Evolutionary conservation across 805 yeast species (phyloP), one percentile per base, ranked within the genome.

Genomic region (Lipomyces kockii): DNA sequence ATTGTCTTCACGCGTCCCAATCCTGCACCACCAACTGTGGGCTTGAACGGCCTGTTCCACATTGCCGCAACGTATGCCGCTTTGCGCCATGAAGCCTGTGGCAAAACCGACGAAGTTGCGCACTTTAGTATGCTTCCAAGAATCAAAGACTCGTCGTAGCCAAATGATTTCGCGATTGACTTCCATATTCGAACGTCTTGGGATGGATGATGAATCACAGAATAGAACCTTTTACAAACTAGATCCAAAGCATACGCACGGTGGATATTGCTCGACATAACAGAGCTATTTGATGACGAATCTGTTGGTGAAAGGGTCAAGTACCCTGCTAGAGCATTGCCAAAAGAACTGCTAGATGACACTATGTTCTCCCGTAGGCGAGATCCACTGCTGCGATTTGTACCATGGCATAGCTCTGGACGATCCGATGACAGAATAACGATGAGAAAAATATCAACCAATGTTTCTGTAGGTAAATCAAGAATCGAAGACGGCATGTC

Each of bases 211-310:
- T 57, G 43, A n/a, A 65, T 37, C 27, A 65, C 25, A 1, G 68
- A 65, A 37, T 65, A 65, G 55, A 61, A 65, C 6, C 66, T 46
- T 20, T 56, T 55, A 57, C 68, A 65, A 11, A 64, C 65, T 6
- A 54, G 49, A 20, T 56, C 34, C 35, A 61, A 22, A 3, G 29
- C 17, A 27, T 39, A 58, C 43, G 17, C 25, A 11, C 27, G n/a
- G 58, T 37, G 43, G 17, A 52, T 25, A 4, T 27, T 25, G 9
- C 34, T 22, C 34, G 55, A 29, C 20, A 2, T 7, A 17, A 14
- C 34, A 17, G 29, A n/a, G 34, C 53, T 29, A 25, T 25, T 25
- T 22, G 34, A 52, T 17, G 56, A 14, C 27, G 56, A 29, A 25
- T 25, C 17, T 52, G 56, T 7, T 17, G 49, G 20, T 6, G 49